These are phyloP conservation scores for Trichoderma koningiopsis DNA, from an alignment of 2,329 filamentous ascomycete genomes.

Conservation along the genomic window DNA sequence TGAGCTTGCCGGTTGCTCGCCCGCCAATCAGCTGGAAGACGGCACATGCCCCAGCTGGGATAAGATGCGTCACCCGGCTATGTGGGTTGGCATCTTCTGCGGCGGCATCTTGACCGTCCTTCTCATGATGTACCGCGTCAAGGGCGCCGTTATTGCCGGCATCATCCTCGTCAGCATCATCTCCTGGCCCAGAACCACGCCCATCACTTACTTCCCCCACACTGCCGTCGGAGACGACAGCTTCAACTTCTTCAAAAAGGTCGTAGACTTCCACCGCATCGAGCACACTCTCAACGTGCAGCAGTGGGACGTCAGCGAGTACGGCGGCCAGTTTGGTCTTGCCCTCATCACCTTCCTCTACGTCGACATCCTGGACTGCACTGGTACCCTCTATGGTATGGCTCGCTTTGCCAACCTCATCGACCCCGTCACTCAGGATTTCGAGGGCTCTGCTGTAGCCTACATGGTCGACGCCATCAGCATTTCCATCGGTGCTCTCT, in stretches of 20 bases:
- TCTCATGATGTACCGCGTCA: slow-evolving; percentile 82
- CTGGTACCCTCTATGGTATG: slow-evolving; percentile 88
- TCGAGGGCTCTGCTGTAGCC: slow-evolving; percentile 80
- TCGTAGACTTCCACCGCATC: slow-evolving; percentile 83
- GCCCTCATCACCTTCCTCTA: slow-evolving; percentile 89
- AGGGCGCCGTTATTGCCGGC: slow-evolving; percentile 81
- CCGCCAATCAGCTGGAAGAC: slow-evolving; percentile 42
- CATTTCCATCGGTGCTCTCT: slow-evolving; percentile 77
- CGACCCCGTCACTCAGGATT: slow-evolving; percentile 81
- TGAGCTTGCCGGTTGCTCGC: slow-evolving; percentile 71
- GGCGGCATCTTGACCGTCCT: slow-evolving; percentile 79
- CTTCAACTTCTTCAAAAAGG: slow-evolving; percentile 87
- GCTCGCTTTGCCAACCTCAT: slow-evolving; percentile 79
- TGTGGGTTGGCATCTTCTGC: slow-evolving; percentile 90
- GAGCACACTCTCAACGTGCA: slow-evolving; percentile 68
- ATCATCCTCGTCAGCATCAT: slow-evolving; percentile 84
- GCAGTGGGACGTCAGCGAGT: slow-evolving; percentile 69
- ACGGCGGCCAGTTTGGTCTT: slow-evolving; percentile 76
- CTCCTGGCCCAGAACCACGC: slow-evolving; percentile 78
- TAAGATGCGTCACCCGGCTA: slow-evolving; percentile 80
- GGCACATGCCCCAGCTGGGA: slow-evolving; percentile 63
- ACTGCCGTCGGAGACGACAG: slow-evolving; percentile 65
- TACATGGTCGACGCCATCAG: slow-evolving; percentile 79
- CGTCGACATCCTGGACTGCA: slow-evolving; percentile 85
- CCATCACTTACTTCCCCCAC: slow-evolving; percentile 80